Evolutionary conservation across 2,329 filamentous ascomycete species (phyloP).

Genomic region (Neonectria hederae): DNA sequence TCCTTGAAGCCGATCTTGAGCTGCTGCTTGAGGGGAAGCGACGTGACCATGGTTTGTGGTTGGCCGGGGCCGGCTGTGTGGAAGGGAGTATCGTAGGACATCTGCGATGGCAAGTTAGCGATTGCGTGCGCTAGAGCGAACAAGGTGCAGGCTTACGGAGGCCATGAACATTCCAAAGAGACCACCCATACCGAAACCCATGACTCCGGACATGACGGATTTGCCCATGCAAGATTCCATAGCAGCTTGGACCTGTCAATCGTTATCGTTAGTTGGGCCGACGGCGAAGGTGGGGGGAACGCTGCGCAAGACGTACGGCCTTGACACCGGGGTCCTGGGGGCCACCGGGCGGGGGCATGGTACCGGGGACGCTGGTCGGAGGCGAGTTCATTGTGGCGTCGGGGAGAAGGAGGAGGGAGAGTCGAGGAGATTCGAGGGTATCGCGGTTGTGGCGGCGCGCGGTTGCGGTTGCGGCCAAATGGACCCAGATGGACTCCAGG

Average conservation of each 20-base stretch:
- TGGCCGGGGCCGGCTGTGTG: constrained; percentile 58
- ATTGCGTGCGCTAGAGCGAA: not conserved
- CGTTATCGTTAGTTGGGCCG: constrained; percentile 18
- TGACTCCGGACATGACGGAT: constrained; percentile 86
- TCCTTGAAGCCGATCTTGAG: constrained; percentile 88
- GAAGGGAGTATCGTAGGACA: constrained; percentile 97
- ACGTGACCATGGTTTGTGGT: constrained; percentile 54
- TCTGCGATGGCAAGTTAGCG: constrained; percentile 61
- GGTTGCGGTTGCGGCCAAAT: constrained; percentile 26
- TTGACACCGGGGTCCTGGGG: constrained; percentile 64
- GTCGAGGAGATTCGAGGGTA: constrained; percentile 26
- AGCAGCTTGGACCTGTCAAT: constrained; percentile 75
- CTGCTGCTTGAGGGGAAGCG: constrained; percentile 86
- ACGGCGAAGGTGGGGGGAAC: not conserved
- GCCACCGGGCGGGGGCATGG: constrained; percentile 41
- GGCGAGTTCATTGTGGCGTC: constrained; percentile 48
- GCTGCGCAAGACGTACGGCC: constrained; percentile 49
- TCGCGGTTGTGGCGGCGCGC: constrained; percentile 28
- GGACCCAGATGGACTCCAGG: constrained; percentile 23
- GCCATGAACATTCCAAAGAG: constrained; percentile 98
- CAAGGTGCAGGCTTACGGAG: constrained; percentile 69
- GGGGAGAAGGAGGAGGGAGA: constrained; percentile 3
- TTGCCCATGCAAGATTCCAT: constrained; percentile 96
- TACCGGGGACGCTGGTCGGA: constrained; percentile 35
- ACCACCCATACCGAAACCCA: constrained; percentile 94